Evolutionary conservation across 768 basidiomycete genomes (phyloP), one percentile per base, ranked within the genome.

Genomic region (Coprinopsis strossmayeri): DNA sequence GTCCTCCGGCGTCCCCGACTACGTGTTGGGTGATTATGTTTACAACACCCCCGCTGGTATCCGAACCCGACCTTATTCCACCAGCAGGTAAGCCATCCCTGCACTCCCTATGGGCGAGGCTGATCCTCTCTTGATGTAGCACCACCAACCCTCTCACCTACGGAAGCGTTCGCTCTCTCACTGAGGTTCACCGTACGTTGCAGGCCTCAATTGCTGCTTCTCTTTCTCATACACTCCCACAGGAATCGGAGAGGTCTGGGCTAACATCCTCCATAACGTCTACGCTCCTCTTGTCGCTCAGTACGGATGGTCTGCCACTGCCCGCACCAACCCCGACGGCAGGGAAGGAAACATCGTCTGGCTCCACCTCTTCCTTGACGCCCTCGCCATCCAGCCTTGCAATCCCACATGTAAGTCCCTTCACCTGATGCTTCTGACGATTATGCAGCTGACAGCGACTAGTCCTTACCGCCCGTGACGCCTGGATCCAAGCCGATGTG

Each of bases 191-290:
- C 57, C 58, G 71, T 72, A 68, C 53, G 66, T 56, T 17, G 26
- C 30, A 13, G 45, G n/a, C 34, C 7, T 20, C 15, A 1, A 18
- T 43, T 35, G 5, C 17, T 26, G 28, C 12, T 2, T 13, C 21
- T 23, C 5, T 17, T 52, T 23, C 23, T 49, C 46, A 43, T 24
- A 0, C 15, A 15, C 10, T n/a, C 47, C 23, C 28, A 10, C 46
- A 70, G 70, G 57, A 38, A 79, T 82, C 48, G 82, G 82, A 37
- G 80, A 82, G 58, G 72, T 83, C 20, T 75, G 72, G 71, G 71
- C 73, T 0, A 73, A 70, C 57, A 69, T 71, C 46, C 63, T 73
- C 0, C 69, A 69, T 54, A 70, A 70, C 34, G 67, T 74, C 4
- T 69, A 68, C 43, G 67, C 69, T n/a, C 63, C 62, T 0, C 69